phyloP scores from a whole-genome alignment of 148 eudicot species.

The Hydrangea macrophylla region DNA sequence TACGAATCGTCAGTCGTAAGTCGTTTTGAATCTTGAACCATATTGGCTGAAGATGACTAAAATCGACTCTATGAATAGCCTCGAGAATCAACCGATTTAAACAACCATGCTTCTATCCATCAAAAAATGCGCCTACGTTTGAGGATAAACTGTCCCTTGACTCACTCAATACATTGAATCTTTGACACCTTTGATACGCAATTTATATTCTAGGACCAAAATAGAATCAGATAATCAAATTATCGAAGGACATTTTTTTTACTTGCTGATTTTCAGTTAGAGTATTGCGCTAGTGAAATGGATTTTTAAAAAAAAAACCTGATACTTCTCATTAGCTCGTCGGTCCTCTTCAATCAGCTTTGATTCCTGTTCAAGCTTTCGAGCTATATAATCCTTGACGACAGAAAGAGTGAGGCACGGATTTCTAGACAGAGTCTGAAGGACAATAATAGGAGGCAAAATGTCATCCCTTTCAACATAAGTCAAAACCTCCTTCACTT shows the following conservation, averaged over 20 bases:
- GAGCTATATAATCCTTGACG: slow-evolving; percentile 88
- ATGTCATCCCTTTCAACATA: slow-evolving; percentile 95
- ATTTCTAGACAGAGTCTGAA: slow-evolving; percentile 84
- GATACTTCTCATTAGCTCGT: slow-evolving; percentile 76
- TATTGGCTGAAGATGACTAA: too few species aligned
- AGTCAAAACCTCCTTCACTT: slow-evolving; percentile 88
- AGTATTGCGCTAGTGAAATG: too few species aligned
- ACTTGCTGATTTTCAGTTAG: too few species aligned
- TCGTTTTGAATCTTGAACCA: too few species aligned
- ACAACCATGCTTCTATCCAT: too few species aligned
- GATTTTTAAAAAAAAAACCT: slow-evolving; percentile 39
- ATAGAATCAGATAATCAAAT: background rate
- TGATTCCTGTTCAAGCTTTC: slow-evolving; percentile 94
- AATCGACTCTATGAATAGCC: too few species aligned
- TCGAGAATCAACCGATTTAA: too few species aligned
- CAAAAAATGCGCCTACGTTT: too few species aligned
- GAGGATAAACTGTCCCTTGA: background rate
- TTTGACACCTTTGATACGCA: background rate
- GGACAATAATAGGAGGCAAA: slow-evolving; percentile 83
- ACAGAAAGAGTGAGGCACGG: slow-evolving; percentile 93
- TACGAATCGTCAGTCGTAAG: too few species aligned
- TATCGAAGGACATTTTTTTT: too few species aligned
- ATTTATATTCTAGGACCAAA: background rate
- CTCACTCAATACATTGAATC: background rate
- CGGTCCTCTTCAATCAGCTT: slow-evolving; percentile 91